Conservation (phyloP, 2,329 filamentous ascomycete genomes). For the Sporothrix pallida region DNA sequence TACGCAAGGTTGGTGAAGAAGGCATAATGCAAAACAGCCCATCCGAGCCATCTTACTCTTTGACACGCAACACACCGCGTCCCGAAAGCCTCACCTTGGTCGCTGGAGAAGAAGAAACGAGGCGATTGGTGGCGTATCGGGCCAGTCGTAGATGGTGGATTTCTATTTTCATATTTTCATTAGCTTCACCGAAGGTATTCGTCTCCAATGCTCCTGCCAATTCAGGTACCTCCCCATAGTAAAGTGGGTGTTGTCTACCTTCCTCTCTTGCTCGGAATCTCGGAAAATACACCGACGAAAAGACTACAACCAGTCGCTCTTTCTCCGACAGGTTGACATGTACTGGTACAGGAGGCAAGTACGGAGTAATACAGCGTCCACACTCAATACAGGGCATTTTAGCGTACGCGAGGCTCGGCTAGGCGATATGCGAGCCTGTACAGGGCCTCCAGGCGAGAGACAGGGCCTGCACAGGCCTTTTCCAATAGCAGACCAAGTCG, state of each 20-base stretch:
- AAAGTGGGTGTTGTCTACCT: neutral
- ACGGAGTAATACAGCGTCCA: too few species aligned
- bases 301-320: neutral
- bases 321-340: neutral
- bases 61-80: neutral
- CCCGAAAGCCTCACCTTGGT: neutral
- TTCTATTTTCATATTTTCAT: neutral
- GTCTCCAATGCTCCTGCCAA: neutral
- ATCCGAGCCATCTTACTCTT: too few species aligned
- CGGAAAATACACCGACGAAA: slow-evolving; percentile 18
- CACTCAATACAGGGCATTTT: neutral
- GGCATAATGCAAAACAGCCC: neutral
- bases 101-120: neutral
- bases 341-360: neutral
- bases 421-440: neutral
- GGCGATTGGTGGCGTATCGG: slow-evolving; percentile 21
- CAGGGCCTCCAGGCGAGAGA: neutral
- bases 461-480: neutral
- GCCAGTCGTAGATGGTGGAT: slow-evolving; percentile 1
- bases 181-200: neutral
- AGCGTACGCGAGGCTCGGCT: neutral
- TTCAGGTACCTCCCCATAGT: neutral
- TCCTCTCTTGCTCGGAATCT: neutral
- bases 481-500: neutral
- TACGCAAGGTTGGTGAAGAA: neutral